Conservation (phyloP, 768 basidiomycete genomes). For the Phylloporus scabripes region DNA sequence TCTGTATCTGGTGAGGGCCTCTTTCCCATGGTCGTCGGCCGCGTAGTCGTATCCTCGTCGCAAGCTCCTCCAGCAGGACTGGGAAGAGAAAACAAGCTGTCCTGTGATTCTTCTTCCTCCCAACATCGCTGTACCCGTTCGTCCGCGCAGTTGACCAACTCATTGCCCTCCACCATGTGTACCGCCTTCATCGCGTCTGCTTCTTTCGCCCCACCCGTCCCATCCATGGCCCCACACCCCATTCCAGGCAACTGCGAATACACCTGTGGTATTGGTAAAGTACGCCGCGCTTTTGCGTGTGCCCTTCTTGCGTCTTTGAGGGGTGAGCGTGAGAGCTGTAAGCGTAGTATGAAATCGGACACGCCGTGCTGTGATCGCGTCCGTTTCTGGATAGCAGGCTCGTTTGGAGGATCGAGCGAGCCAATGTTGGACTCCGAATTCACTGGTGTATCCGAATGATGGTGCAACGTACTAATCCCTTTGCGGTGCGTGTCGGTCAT, state of each 20-base stretch:
- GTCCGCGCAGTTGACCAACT: not conserved
- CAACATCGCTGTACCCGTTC: constrained; percentile 4
- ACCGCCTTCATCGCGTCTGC: not conserved
- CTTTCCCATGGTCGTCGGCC: constrained; percentile 22
- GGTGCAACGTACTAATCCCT: constrained; percentile 5
- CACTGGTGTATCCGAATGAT: not conserved
- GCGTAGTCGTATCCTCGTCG: not conserved
- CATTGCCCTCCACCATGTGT: not conserved
- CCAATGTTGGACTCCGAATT: constrained; percentile 3
- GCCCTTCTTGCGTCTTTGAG: constrained; percentile 46
- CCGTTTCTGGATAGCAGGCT: constrained; percentile 14
- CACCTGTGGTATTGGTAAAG: constrained; percentile 12
- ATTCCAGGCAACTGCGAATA: not conserved
- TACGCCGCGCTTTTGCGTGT: constrained; percentile 24
- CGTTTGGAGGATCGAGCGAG: not conserved
- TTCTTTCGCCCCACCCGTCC: not conserved
- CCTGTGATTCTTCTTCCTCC: constrained; percentile 27
- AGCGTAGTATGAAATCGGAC: constrained; percentile 41
- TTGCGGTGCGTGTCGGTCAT: constrained; percentile 17
- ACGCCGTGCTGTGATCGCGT: constrained; percentile 51
- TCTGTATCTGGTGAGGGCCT: constrained; percentile 27
- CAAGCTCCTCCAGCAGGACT: not conserved
- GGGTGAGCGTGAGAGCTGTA: constrained; percentile 43
- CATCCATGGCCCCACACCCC: not conserved
- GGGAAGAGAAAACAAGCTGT: constrained; percentile 34